A percentile compares a stretch with the other conserved stretches of the same genome.
Evolutionary conservation across 176 grass and related monocot species (phyloP).

Genomic region (Stipa capillata): DNA sequence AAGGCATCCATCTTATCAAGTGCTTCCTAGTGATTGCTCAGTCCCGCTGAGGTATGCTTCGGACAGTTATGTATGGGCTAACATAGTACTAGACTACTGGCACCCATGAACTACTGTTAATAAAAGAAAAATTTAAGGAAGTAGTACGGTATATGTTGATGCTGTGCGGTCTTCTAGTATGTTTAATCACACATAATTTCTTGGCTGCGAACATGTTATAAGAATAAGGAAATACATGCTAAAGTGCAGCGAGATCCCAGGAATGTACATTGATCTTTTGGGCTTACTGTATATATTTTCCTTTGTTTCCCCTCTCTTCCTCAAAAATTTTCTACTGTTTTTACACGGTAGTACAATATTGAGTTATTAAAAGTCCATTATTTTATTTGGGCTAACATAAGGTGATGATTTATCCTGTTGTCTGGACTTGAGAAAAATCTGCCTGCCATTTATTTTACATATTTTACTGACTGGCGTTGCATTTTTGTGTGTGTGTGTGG

Average conservation of each 20-base stretch:
- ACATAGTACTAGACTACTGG: background rate
- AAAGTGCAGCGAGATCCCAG: background rate
- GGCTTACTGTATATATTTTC: background rate
- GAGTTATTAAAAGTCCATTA: background rate
- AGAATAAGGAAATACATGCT: background rate
- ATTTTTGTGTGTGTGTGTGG: background rate
- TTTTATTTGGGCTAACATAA: background rate
- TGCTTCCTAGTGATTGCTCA: constrained; percentile 19
- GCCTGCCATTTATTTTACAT: background rate
- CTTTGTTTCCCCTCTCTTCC: background rate
- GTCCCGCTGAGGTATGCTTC: constrained; percentile 50
- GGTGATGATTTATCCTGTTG: background rate
- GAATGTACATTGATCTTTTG: background rate
- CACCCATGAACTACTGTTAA: background rate
- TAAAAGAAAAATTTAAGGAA: background rate
- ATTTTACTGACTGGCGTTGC: background rate
- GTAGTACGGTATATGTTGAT: background rate
- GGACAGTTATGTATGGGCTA: background rate
- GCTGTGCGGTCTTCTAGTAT: background rate
- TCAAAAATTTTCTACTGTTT: background rate
- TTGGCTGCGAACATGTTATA: background rate
- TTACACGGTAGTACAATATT: background rate
- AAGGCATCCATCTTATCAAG: constrained; percentile 22
- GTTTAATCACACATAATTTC: background rate
- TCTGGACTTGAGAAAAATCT: background rate